Percentiles rank a stretch among this genome's conserved stretches.
These are phyloP conservation scores for Kalmanozyma brasiliensis DNA, from an alignment of 1,284 basidiomycete genomes.

Conservation along the genomic window DNA sequence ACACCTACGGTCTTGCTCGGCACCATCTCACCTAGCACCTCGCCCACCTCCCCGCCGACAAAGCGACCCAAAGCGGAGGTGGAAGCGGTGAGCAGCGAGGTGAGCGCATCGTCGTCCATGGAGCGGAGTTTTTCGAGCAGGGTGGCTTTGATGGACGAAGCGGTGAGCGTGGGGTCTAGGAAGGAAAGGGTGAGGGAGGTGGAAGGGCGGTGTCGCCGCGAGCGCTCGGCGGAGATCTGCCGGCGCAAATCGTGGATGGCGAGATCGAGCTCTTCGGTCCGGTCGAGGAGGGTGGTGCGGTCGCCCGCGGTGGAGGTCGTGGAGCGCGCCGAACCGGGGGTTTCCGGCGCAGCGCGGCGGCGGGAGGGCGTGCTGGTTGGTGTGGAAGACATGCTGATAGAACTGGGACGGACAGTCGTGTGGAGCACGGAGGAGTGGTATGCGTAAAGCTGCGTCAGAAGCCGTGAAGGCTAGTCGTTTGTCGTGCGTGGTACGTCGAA, in stretches of 20 bases:
- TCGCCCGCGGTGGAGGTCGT: slow-evolving; percentile 19
- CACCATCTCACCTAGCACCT: slow-evolving; percentile 4
- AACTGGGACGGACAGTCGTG: too few species aligned
- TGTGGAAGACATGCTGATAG: slow-evolving; percentile 21
- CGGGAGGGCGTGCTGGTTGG: slow-evolving; percentile 23
- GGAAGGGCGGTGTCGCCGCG: slow-evolving; percentile 6
- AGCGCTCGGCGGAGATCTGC: slow-evolving; percentile 15
- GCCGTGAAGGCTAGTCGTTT: too few species aligned
- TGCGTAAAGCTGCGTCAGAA: too few species aligned
- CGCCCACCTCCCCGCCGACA: neutral
- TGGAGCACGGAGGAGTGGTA: too few species aligned
- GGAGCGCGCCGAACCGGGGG: slow-evolving; percentile 34
- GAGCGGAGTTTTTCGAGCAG: slow-evolving; percentile 14
- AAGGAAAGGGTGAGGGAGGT: slow-evolving; percentile 5
- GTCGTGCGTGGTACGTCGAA: too few species aligned
- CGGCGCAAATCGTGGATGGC: slow-evolving; percentile 30
- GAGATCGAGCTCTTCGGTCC: slow-evolving; percentile 29
- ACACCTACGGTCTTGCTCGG: slow-evolving; percentile 37
- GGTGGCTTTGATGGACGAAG: neutral
- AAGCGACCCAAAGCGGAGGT: slow-evolving; percentile 3
- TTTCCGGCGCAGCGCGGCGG: slow-evolving; percentile 14
- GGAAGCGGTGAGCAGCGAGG: slow-evolving; percentile 11
- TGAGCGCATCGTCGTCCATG: slow-evolving; percentile 43
- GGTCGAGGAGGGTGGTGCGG: slow-evolving; percentile 22
- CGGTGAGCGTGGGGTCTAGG: slow-evolving; percentile 4